Base-by-base conservation (phyloP, 345 rosid species). In the Pistacia atlantica region DNA sequence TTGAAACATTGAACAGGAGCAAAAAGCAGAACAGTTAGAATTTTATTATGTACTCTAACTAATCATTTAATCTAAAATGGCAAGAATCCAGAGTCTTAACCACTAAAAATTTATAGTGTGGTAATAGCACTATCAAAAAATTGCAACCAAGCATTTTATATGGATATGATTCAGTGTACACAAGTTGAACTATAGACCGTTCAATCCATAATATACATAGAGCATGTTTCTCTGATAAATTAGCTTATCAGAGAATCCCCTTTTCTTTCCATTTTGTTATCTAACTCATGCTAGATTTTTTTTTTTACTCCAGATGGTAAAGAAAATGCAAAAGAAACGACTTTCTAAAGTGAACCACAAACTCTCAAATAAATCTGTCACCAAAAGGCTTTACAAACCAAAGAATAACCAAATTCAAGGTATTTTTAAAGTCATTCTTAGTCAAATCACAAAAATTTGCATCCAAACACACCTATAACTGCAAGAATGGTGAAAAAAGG, bases 401-500 rank as follows among this genome's bases (percentile, higher is more conserved):
- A 31, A 49, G 12, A 49, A 49, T 49, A 49, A 49, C 11, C 12
- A 31, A 49, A 49, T 49, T 49, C 54, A 9, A 49, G 2, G 54
- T 13, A 49, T 8, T 49, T 49, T 49, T 7, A 10, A 49, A 49
- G 54, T 4, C 57, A 13, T 13, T 4, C 57, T 54, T 3, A 54
- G 57, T 17, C 57, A 54, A 54, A 54, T 54, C 64, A 11, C 65
- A 61, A 69, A 31, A 5, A n/a, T 3, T 58, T 56, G n/a, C 38
- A 51, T 10, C 35, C 48, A 64, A 64, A 18, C 7, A 17, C 42
- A n/a, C 33, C 42, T n/a, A 70, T 48, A 80, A 68, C 62, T 22
- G 66, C 17, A 66, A 65, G 49, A 54, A 67, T 67, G 64, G 77
- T 13, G 37, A 73, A 54, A 28, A 55, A 69, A 77, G 45, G 42